phyloP scores from a whole-genome alignment of 441 rosid genomes.

The Geranium incanum region DNA sequence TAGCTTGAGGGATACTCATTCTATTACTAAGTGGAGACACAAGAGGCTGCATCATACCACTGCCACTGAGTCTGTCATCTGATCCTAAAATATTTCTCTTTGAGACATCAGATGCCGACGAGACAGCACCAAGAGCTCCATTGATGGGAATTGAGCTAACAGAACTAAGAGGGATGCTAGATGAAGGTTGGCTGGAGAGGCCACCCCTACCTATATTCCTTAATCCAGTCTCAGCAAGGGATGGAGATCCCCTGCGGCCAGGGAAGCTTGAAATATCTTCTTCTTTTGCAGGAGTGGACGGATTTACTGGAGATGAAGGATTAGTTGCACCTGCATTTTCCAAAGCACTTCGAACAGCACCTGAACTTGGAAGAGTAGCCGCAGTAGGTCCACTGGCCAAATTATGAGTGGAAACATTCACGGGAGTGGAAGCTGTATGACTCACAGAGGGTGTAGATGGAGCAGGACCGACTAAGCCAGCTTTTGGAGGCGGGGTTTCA shows the following conservation, averaged over 20 bases:
- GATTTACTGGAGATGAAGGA: conserved; percentile 54
- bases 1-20: conserved; percentile 64
- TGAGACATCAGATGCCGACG: conserved; percentile 69
- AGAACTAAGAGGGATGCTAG: conserved; percentile 57
- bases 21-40: conserved; percentile 68
- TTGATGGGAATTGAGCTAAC: conserved; percentile 41
- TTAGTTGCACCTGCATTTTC: conserved; percentile 50
- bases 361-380: conserved; percentile 42
- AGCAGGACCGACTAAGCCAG: conserved; percentile 39
- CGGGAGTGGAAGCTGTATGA: conserved; percentile 44
- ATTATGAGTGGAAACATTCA: conserved; percentile 43
- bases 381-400: conserved; percentile 36
- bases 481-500: conserved; percentile 74
- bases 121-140: conserved; percentile 53
- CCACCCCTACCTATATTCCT: conserved; percentile 67
- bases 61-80: conserved; percentile 65
- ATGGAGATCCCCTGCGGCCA: conserved; percentile 60
- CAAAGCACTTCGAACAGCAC: conserved; percentile 47
- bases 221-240: conserved; percentile 56
- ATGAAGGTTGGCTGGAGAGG: conserved; percentile 53
- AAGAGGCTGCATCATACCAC: conserved; percentile 61
- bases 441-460: conserved; percentile 57
- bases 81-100: conserved; percentile 76
- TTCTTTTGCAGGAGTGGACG: conserved; percentile 56
- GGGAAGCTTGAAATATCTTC: conserved; percentile 63